Conservation (phyloP, 768 basidiomycete genomes). For the Trametes meyenii region DNA sequence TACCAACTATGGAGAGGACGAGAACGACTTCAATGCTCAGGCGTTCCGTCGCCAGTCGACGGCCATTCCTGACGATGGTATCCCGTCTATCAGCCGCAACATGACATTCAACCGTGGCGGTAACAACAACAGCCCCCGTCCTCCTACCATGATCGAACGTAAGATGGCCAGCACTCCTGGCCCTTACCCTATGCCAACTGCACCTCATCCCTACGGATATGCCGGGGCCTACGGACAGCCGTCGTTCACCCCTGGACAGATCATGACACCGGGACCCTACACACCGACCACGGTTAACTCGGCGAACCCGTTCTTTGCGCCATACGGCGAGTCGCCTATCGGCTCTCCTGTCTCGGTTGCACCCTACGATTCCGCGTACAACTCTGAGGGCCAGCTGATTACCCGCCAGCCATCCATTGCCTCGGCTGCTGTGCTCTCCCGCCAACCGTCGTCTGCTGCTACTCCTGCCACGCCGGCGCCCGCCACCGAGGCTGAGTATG, state of each 20-base stretch:
- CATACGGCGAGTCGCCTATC: constrained; percentile 43
- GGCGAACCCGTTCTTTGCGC: constrained; percentile 42
- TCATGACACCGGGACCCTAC: constrained; percentile 26
- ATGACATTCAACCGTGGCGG: constrained; percentile 34
- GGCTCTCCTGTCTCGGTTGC: constrained; percentile 35
- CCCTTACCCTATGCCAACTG: constrained; percentile 2
- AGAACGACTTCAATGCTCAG: constrained; percentile 50
- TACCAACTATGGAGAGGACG: constrained; percentile 38
- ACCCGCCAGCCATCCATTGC: constrained; percentile 25
- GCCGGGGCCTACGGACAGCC: constrained; percentile 26
- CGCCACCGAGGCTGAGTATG: constrained; percentile 48
- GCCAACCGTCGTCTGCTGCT: constrained; percentile 32
- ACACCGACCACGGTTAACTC: constrained; percentile 33
- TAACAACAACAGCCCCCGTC: constrained; percentile 44
- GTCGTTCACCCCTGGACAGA: constrained; percentile 42
- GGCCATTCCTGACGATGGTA: constrained; percentile 53
- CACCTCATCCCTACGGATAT: constrained; percentile 15
- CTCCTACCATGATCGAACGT: constrained; percentile 64
- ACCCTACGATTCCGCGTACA: constrained; percentile 33
- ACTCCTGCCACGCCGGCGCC: constrained; percentile 21
- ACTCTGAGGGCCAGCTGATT: constrained; percentile 31
- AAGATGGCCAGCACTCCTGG: constrained; percentile 30
- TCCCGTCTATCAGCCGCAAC: constrained; percentile 38
- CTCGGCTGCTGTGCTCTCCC: constrained; percentile 17
- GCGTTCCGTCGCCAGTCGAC: constrained; percentile 68